Base-by-base conservation (phyloP, 179 eudicot species). In the Silene vulgaris region DNA sequence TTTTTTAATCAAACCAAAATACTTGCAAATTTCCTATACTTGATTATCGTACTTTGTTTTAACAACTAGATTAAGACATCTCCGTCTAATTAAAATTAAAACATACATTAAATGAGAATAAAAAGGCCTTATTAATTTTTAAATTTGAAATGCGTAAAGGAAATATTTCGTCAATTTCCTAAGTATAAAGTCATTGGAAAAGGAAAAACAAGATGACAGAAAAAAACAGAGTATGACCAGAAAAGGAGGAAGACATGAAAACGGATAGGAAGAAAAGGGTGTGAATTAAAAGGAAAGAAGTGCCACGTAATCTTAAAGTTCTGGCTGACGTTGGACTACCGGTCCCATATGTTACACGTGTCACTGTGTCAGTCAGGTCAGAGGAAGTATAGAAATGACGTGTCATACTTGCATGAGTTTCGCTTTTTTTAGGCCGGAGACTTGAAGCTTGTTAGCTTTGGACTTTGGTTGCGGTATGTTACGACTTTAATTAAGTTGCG, bases 241-340 rank as follows among this genome's bases (percentile, higher is more conserved):
- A 50, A 50, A 50, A 48, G 54, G 6, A 48, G 54, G 54, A 48
- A 8, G 16, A 48, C 11, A 48, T 48, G 37, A 32, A 32, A 32
- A 32, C 4, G 37, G 37, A 32, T 19, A 69, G 5, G 16, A 43
- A 67, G 11, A 20, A 56, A 69, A 69, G 21, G 20, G 56, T 40
- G 72, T 6, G 23, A n/a, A 14, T 30, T 66, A 29, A 13, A 52
- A 65, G 19, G 69, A 45, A 69, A 59, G 16, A 21, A 32, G n/a
- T 8, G 16, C 73, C 73, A 69, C 73, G 73, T 69, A 69, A 69
- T 19, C 6, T 5, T 8, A 69, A 69, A 69, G 59, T 28, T 21
- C 16, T 43, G 73, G 73, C 32, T 69, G 73, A 69, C 73, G 73
- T 43, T 0, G 73, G 73, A 69, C 14, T 3, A 1, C 0, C 12